Base-by-base conservation (phyloP, 257 asterid genomes). In the Plectranthus barbatus region DNA sequence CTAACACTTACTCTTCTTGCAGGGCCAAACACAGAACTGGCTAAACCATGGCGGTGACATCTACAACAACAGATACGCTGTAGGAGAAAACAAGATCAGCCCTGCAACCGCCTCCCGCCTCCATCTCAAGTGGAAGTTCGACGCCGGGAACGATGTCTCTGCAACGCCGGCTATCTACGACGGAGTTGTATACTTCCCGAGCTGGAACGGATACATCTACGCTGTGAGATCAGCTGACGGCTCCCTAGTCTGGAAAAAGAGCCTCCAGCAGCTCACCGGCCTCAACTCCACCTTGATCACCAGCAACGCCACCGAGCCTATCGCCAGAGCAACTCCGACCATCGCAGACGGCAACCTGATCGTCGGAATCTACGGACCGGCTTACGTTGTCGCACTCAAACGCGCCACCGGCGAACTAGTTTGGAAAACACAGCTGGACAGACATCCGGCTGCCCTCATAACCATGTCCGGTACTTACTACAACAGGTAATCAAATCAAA, bases 391-490 rank as follows among this genome's bases (percentile, higher is more conserved):
- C 37, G 83, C 82, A 0, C 56, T 85, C 2, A 31, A 68, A 36
- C 75, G 83, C 2, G 51, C 78, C 1, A 70, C 76, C 0, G 89
- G 93, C 1, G 20, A 62, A 14, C 78, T 82, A 9, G 21, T 82
- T 9, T 85, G 94, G 90, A 74, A 65, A 17, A 78, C 70, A 6
- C 74, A 36, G 68, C 75, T 85, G 1, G 90, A 85, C 4, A 19
- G 5, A 3, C 86, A 78, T 72, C 81, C 82, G 3, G 48, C 66
- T 5, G 60, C 85, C 31, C 9, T 82, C 10, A 60, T 85, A 17
- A 83, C 94, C 53, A 80, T 80, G 90, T 85, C 90, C 6, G 86
- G 94, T 7, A 83, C 94, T 0, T 85, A 82, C 45, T 67, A 69
- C 19, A 8, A 26, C 2, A 79, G 74, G 86, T 79, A 58, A 70